Percentiles rank a stretch among this genome's conserved stretches.
Conservation (phyloP, 2,329 filamentous ascomycete species). For the Xylaria sp. region DNA sequence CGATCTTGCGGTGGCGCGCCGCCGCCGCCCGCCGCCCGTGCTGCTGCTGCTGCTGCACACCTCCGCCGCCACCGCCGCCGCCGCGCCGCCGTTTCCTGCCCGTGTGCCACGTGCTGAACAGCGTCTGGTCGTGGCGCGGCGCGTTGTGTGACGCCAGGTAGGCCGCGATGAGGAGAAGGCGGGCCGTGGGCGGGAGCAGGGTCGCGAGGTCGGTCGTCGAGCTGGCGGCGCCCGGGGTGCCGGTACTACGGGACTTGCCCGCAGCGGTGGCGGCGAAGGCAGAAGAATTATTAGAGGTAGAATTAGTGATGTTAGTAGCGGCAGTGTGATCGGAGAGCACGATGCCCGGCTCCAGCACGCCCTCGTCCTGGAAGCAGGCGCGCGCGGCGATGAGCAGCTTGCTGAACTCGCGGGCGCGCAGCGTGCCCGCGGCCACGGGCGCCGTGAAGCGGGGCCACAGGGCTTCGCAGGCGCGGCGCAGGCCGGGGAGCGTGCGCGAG, state of each 20-base stretch:
- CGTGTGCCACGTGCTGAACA: conserved; percentile 74
- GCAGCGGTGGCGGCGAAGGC: not conserved
- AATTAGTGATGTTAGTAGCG: too few species aligned
- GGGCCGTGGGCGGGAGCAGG: conserved; percentile 71
- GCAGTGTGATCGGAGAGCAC: too few species aligned
- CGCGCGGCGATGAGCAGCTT: conserved; percentile 75
- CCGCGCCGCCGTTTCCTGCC: conserved; percentile 54
- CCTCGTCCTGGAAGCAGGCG: conserved; percentile 72
- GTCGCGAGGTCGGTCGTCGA: conserved; percentile 53
- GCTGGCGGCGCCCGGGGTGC: too few species aligned
- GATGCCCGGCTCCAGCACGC: conserved; percentile 68
- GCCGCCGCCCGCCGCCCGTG: conserved; percentile 45
- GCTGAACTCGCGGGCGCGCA: conserved; percentile 78
- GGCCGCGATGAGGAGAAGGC: conserved; percentile 73
- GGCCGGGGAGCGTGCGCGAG: conserved; percentile 76
- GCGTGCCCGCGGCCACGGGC: conserved; percentile 74
- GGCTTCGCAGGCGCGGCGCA: conserved; percentile 68
- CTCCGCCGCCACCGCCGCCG: conserved; percentile 44
- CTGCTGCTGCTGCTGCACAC: conserved; percentile 46
- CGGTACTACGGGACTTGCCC: too few species aligned
- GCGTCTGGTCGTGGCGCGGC: conserved; percentile 68
- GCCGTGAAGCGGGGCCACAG: conserved; percentile 86
- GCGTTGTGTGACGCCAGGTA: conserved; percentile 84
- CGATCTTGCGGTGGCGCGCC: conserved; percentile 64
- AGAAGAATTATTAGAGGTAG: too few species aligned